Conservation (phyloP, 306 rosid genomes). For the Cucumis sativus region Cucumber_9930_V3 NC_026655.2:1180001-1180500, state of each 20-base stretch:
- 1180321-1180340: conserved; percentile 54
- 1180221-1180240: background rate
- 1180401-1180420: conserved; percentile 55
- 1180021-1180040: conserved; percentile 15
- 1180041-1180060: conserved; percentile 28
- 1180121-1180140: conserved; percentile 49
- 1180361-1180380: conserved; percentile 24
- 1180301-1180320: conserved; percentile 77
- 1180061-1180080: conserved; percentile 80
- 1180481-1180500: conserved; percentile 59
- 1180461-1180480: conserved; percentile 81
- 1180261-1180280: conserved; percentile 32
- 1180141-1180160: conserved; percentile 49
- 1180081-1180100: conserved; percentile 63
- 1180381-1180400: conserved; percentile 35
- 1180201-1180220: background rate
- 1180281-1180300: conserved; percentile 74
- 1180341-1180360: conserved; percentile 51
- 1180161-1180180: conserved; percentile 3
- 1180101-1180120: conserved; percentile 60
- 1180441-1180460: conserved; percentile 88
- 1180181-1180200: background rate
- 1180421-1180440: conserved; percentile 65
- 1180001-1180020: conserved; percentile 8
- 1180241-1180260: background rate